phyloP scores from a whole-genome alignment of 768 basidiomycete species.

The Nidula microcarpa region DNA sequence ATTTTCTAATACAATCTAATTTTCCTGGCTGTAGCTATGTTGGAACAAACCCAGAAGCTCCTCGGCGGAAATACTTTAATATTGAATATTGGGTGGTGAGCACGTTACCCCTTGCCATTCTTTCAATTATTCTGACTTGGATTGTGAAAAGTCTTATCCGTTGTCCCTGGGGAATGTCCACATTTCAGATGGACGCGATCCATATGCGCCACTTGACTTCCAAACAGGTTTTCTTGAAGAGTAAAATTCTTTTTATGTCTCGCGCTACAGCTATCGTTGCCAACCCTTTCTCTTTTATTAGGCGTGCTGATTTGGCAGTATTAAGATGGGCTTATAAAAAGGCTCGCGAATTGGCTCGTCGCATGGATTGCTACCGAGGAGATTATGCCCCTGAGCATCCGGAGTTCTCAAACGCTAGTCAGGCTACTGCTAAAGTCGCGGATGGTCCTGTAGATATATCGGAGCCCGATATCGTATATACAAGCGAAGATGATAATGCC shows the following conservation, averaged over 20 bases:
- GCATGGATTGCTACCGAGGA: constrained; percentile 44
- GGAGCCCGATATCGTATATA: constrained; percentile 36
- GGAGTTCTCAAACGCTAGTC: constrained; percentile 27
- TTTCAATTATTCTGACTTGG: background rate
- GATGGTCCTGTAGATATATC: constrained; percentile 25
- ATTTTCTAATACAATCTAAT: background rate
- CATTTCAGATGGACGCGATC: background rate
- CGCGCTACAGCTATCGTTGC: background rate
- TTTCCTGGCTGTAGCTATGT: constrained; percentile 5
- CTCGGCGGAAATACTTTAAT: background rate
- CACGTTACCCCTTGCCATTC: background rate
- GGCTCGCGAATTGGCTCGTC: constrained; percentile 48
- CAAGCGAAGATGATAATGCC: constrained; percentile 34
- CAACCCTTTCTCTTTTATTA: constrained; percentile 9
- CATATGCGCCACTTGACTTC: background rate
- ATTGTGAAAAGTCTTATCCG: background rate
- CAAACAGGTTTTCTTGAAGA: background rate
- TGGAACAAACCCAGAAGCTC: background rate
- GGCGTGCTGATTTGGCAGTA: constrained; percentile 39
- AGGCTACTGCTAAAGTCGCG: constrained; percentile 17
- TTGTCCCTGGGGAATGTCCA: background rate
- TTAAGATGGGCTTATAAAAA: constrained; percentile 55
- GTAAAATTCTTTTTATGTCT: background rate
- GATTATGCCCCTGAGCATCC: constrained; percentile 33
- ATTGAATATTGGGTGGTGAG: background rate